phyloP scores from a whole-genome alignment of 2,329 filamentous ascomycete genomes.

The Colletotrichum scovillei region DNA sequence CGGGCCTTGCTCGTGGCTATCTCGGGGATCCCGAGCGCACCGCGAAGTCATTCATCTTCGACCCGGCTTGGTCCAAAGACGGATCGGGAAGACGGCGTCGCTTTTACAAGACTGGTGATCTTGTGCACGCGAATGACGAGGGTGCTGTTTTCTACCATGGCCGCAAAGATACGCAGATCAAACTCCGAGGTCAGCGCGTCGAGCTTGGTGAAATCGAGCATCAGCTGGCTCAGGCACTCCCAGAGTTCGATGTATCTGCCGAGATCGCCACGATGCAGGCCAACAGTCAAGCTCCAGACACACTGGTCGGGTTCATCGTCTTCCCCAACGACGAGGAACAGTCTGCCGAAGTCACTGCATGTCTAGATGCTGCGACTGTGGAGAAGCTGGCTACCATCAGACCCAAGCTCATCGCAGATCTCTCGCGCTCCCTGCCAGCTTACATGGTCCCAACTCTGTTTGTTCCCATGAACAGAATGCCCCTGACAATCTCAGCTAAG shows the following conservation, averaged over 20 bases:
- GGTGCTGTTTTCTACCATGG: conserved; percentile 40
- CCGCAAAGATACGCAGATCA: conserved; percentile 37
- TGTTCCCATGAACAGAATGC: neutral
- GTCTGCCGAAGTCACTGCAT: neutral
- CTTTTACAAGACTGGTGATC: conserved; percentile 57
- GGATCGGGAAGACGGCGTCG: conserved; percentile 37
- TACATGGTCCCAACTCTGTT: conserved; percentile 8
- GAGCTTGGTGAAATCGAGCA: conserved; percentile 16
- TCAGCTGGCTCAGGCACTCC: neutral
- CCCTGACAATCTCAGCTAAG: conserved; percentile 3
- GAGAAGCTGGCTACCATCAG: neutral
- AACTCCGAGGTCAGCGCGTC: conserved; percentile 16
- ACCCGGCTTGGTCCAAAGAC: neutral
- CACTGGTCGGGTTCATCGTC: neutral
- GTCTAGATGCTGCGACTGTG: neutral
- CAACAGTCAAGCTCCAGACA: neutral
- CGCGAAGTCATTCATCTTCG: neutral
- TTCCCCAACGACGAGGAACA: neutral
- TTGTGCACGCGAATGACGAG: conserved; percentile 41
- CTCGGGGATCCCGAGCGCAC: neutral
- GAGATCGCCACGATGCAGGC: neutral
- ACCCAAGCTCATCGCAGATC: neutral
- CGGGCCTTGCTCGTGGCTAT: neutral
- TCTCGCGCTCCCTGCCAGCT: neutral
- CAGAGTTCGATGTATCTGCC: conserved; percentile 18